Evolutionary conservation across 441 rosid species (phyloP), one percentile per base, ranked within the genome.

Genomic region (Croton setiger): DNA sequence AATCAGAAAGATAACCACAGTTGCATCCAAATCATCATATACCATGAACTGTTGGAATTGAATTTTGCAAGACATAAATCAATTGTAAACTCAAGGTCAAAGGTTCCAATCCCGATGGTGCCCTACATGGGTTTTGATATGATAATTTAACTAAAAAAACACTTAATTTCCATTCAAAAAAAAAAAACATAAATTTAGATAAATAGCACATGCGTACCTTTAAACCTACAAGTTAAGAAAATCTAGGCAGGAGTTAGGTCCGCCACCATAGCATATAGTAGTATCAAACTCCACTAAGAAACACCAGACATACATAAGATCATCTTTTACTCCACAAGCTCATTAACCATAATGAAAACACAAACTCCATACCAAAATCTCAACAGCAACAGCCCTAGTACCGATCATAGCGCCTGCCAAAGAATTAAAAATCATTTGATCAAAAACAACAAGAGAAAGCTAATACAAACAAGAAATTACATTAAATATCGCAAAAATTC

Each of bases 401-500:
- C 66, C 86, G 86, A 71, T 79, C 88, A 70, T 71, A 64, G 53
- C 86, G 88, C 88, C 88, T 84, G 85, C 66, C 11, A 74, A 67
- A 41, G 39, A 45, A 20, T n/a, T 27, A n/a, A 43, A 58, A 12
- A 66, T 37, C 10, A 7, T 3, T 1, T 52, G 13, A 51, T 51
- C 37, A 63, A 63, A n/a, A 47, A 10, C 35, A 44, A 13, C 21
- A 52, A 2, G 4, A 0, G 5, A 12, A 57, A 27, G 45, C n/a
- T 12, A 44, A 45, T 43, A 7, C 44, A 14, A 14, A 55, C 43
- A 13, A 43, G 23, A 18, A 51, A 7, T 14, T 7, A 13, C 43
- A 58, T 4, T 14, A 17, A 55, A 53, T 3, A 45, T 15, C 49
- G 10, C 4, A 49, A 6, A 20, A 18, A 62, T 36, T 33, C 1